Base-by-base conservation (phyloP, 306 rosid species). In the Pyrus bretschneideri region DNA sequence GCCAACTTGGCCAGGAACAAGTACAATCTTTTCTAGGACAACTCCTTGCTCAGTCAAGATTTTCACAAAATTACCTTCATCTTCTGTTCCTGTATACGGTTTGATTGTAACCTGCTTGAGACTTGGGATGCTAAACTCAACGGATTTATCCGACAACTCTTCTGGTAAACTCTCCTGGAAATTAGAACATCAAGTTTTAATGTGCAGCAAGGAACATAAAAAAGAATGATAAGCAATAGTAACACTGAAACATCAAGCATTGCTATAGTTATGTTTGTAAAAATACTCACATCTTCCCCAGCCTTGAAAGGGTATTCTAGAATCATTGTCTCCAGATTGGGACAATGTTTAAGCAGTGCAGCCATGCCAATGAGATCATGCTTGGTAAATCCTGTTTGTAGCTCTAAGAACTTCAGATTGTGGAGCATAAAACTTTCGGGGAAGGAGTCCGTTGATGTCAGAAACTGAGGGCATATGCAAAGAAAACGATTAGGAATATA, bases 291-390 rank as follows among this genome's bases (percentile, higher is more conserved):
- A 17, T 73, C 38, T 73, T 58, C 38, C 76, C 8, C 68, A 2
- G 38, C 15, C 55, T 35, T 72, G 11, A 13, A 19, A 23, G 42
- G 17, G n/a, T 22, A 73, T 14, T 73, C 23, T 42, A 73, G 49
- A 15, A 13, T 73, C 76, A 59, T 58, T 25, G 33, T 58, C 57
- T 58, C 23, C 3, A 73, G 57, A 40, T 73, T 59, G 67, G 68
- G 76, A 14, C 23, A 73, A 73, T 23, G 38, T 45, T 58, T 63
- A 40, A 73, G 67, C 68, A 73, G 40, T 59, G 76, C 76, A 38
- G 76, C 76, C 76, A 73, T 58, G 68, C 76, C 68, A 73, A 59
- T 5, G 2, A 59, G 76, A 13, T 73, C 76, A 38, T 45, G 61
- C 27, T 73, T 66, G 68, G 76, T 57, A 73, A 58, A 73, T 40